These are phyloP conservation scores for Penicillium alfredii DNA, from an alignment of 495 filamentous ascomycete genomes.

Conservation along the genomic window DNA sequence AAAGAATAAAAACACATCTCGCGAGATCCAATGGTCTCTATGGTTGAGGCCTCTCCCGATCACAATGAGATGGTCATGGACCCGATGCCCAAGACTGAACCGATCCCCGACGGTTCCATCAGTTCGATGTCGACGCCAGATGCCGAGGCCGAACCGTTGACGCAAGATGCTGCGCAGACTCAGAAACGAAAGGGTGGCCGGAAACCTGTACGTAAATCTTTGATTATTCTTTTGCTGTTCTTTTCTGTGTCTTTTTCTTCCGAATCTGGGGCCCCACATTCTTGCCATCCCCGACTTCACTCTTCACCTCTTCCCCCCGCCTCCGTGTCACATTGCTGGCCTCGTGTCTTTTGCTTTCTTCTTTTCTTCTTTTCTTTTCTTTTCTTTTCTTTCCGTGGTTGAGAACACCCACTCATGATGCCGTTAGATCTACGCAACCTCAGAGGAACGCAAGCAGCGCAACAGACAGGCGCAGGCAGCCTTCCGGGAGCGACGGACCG, in stretches of 20 bases:
- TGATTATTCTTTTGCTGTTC: no score
- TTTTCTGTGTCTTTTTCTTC: conserved; percentile 9
- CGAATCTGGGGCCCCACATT: conserved; percentile 32
- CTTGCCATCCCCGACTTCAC: conserved; percentile 16
- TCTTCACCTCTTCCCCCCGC: conserved; percentile 5
- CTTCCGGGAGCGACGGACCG: conserved; percentile 91
- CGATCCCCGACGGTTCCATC: conserved; percentile 43
- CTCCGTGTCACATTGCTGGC: conserved; percentile 1
- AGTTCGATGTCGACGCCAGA: conserved; percentile 51
- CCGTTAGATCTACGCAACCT: conserved; percentile 94
- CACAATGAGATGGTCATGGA: conserved; percentile 42
- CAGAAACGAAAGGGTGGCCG: conserved; percentile 95
- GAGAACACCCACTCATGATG: no score
- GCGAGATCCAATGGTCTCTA: conserved; percentile 40
- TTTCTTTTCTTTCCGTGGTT: no score
- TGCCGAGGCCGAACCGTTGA: conserved; percentile 49
- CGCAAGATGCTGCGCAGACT: conserved; percentile 52
- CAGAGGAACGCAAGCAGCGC: conserved; percentile 95
- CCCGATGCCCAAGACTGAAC: conserved; percentile 9
- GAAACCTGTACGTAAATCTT: conserved; percentile 72
- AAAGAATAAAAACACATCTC: conserved; percentile 5
- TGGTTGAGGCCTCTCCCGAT: conserved; percentile 38
- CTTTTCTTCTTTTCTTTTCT: conserved; percentile 6
- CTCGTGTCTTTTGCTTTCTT: conserved; percentile 12
- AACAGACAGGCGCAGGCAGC: conserved; percentile 97